phyloP scores from a whole-genome alignment of 192 early-diverging fungal species.

The Coemansia sp. region DNA sequence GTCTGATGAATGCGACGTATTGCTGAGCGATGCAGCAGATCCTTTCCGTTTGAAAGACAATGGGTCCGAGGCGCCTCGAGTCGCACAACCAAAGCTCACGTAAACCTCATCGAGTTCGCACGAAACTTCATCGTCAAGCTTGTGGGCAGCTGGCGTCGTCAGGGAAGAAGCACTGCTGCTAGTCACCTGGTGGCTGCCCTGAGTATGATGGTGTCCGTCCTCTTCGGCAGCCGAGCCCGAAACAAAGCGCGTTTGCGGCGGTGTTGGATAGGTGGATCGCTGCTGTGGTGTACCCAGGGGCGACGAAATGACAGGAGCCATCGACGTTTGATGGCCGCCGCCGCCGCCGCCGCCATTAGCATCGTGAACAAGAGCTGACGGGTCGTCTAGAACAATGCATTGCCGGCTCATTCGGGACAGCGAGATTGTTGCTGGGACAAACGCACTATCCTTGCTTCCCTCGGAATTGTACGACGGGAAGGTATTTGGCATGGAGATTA shows the following conservation, averaged over 20 bases:
- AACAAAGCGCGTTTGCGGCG: background rate
- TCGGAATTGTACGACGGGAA: conserved; percentile 20
- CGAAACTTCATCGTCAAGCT: conserved; percentile 11
- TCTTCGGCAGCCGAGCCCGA: background rate
- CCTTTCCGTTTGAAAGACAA: background rate
- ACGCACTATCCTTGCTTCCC: conserved; percentile 11
- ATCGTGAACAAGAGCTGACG: background rate
- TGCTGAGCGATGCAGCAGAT: background rate
- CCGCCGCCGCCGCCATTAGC: background rate
- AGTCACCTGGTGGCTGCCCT: background rate
- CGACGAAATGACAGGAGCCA: background rate
- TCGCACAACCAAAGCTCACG: conserved; percentile 16
- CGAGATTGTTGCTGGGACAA: conserved; percentile 33
- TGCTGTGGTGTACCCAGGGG: background rate
- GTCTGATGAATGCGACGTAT: background rate
- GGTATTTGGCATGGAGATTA: conserved; percentile 31
- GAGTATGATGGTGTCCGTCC: background rate
- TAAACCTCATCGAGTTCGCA: conserved; percentile 32
- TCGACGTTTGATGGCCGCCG: background rate
- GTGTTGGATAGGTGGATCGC: conserved; percentile 1
- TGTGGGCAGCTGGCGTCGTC: background rate
- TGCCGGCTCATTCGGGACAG: conserved; percentile 14
- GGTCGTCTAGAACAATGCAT: background rate
- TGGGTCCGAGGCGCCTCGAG: background rate
- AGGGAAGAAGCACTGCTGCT: background rate